Conservation (phyloP, 805 yeast species). For the Saturnispora halmiae region DNA sequence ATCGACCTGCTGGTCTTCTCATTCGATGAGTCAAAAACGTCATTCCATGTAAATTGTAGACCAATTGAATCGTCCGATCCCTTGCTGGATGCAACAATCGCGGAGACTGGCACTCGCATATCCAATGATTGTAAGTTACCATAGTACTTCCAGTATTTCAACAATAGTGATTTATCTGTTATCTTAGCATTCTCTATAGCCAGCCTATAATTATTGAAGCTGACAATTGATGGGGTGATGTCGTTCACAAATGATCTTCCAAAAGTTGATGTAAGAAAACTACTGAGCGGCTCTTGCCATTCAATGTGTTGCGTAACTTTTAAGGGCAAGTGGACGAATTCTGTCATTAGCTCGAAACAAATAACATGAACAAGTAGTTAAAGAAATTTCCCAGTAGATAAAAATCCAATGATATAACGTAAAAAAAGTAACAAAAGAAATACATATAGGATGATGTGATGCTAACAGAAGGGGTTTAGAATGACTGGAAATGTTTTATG, state of each 20-base stretch:
- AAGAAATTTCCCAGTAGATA: no score
- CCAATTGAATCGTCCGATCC: slow-evolving; percentile 18
- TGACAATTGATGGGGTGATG: slow-evolving; percentile 45
- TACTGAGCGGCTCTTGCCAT: slow-evolving; percentile 55
- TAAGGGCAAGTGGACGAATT: slow-evolving; percentile 24
- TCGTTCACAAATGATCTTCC: slow-evolving; percentile 44
- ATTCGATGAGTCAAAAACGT: slow-evolving; percentile 45
- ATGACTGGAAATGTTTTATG: background rate
- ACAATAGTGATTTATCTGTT: slow-evolving; percentile 28
- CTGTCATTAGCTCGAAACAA: slow-evolving; percentile 12
- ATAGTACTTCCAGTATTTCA: slow-evolving; percentile 55
- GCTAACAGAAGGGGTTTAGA: background rate
- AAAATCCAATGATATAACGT: background rate
- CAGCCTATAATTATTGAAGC: slow-evolving; percentile 50
- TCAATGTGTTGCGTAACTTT: slow-evolving; percentile 50
- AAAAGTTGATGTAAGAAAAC: slow-evolving; percentile 50
- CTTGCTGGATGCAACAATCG: slow-evolving; percentile 19
- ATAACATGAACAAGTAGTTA: background rate
- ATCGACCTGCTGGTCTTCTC: slow-evolving; percentile 51
- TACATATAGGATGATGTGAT: background rate
- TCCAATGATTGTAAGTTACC: slow-evolving; percentile 76
- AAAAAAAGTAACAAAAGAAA: background rate
- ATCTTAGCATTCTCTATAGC: slow-evolving; percentile 47
- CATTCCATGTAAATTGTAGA: slow-evolving; percentile 69
- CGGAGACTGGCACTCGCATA: slow-evolving; percentile 59